Evolutionary conservation across 2,329 filamentous ascomycete genomes (phyloP), one percentile per base, ranked within the genome.

Genomic region (Aspergillus sp.): DNA sequence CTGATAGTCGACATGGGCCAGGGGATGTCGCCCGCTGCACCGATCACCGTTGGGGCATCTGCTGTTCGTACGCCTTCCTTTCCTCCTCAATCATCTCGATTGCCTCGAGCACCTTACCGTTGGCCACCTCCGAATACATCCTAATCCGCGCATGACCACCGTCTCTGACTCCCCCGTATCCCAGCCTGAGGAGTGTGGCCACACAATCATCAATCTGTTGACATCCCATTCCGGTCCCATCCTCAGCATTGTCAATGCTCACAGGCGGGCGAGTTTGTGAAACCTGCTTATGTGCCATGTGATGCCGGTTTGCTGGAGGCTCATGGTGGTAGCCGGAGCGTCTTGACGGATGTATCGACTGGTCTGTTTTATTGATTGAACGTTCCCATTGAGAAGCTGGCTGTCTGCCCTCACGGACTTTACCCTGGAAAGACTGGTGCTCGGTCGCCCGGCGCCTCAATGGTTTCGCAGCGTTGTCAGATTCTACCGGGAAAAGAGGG

Each of bases 41-140:
- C n/a, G n/a, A 42, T 35, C 22, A 45, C 26, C 30, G 30, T 16
- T 26, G 29, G 19, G 37, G 34, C 25, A 35, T 28, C 15, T 47
- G 50, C 28, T 56, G 45, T 20, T 54, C 52, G 45, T 64, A 66
- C 3, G 49, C 61, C 35, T 57, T 59, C 26, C 61, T 55, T 37
- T 69, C 66, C 37, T 69, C 66, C 37, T 68, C 65, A 40, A 69
- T 67, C 58, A 68, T 66, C 29, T 68, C 65, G 42, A 69, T 67
- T 2, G 66, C 66, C 32, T 66, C 61, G 15, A 47, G 47, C 14
- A 69, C 44, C 32, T 53, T 55, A 11, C 64, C 62, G 14, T 61
- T 52, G 10, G 61, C 58, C 15, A 63, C 64, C 15, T 58, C 56
- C 10, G 66, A 66, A 52, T 66, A 68, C 7, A 67, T 51, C 19